These are phyloP conservation scores for Psilocybe cubensis DNA, from an alignment of 768 basidiomycete genomes.

Conservation along the genomic window DNA sequence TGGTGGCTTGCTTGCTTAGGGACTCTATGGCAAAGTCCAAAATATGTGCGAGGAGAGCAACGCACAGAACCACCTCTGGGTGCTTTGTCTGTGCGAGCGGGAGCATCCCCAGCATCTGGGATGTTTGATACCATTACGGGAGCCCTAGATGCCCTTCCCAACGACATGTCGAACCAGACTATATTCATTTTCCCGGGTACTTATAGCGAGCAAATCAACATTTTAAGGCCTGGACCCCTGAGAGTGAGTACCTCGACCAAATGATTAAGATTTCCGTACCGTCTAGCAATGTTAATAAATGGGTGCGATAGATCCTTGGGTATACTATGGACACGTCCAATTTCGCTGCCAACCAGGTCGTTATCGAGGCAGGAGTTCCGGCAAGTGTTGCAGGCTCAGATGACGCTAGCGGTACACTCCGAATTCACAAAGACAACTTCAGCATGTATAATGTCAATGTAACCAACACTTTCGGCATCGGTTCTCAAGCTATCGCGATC, in stretches of 20 bases:
- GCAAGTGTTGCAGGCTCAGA: conserved; percentile 31
- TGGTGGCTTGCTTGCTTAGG: neutral
- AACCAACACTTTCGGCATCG: conserved; percentile 45
- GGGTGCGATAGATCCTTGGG: conserved; percentile 38
- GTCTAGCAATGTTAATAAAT: no score
- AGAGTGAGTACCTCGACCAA: conserved; percentile 27
- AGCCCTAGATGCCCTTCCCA: conserved; percentile 41
- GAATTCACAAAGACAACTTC: conserved; percentile 48
- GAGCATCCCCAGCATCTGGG: conserved; percentile 36
- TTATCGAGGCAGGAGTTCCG: conserved; percentile 28
- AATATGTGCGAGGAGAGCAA: neutral
- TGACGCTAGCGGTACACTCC: conserved; percentile 44
- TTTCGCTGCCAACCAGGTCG: conserved; percentile 32
- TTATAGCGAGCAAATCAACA: conserved; percentile 45
- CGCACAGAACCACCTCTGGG: conserved; percentile 42
- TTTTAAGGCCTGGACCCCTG: conserved; percentile 42
- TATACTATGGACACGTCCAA: conserved; percentile 31
- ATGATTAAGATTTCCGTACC: neutral
- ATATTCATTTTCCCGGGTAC: conserved; percentile 55
- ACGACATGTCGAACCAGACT: conserved; percentile 35
- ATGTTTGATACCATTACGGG: conserved; percentile 41
- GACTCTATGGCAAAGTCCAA: neutral
- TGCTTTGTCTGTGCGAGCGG: conserved; percentile 40
- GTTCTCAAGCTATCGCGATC: conserved; percentile 48
- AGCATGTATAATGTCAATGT: conserved; percentile 52